These are phyloP conservation scores for Alectoria sarmentosa DNA, from an alignment of 495 filamentous ascomycete genomes.

Conservation along the genomic window DNA sequence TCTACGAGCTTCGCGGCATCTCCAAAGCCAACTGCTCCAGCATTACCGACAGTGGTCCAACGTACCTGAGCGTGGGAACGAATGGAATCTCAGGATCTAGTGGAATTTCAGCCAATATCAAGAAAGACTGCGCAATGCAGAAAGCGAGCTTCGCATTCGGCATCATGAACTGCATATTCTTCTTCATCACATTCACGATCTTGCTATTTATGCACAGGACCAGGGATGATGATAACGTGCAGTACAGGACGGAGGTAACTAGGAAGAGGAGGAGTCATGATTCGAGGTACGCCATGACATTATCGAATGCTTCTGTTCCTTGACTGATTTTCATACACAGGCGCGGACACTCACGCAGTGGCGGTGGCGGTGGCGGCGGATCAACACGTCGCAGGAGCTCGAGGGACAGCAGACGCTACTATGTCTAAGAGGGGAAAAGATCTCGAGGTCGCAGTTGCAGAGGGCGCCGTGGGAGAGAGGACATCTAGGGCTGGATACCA, in stretches of 20 bases:
- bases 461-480: not conserved
- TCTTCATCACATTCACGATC: slow-evolving; percentile 61
- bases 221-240: slow-evolving; percentile 28
- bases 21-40: slow-evolving; percentile 55
- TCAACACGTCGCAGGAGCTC: slow-evolving; percentile 26
- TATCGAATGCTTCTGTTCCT: not conserved
- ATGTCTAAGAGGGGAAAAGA: slow-evolving; percentile 19
- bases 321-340: slow-evolving; percentile 12
- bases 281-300: slow-evolving; percentile 22
- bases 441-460: not conserved
- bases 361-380: slow-evolving; percentile 19
- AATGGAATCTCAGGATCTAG: slow-evolving; percentile 47
- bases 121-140: slow-evolving; percentile 81
- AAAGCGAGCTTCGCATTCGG: slow-evolving; percentile 81
- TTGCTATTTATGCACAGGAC: slow-evolving; percentile 52
- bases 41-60: slow-evolving; percentile 39
- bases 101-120: slow-evolving; percentile 39
- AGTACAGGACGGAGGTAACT: slow-evolving; percentile 39
- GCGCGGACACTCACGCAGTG: slow-evolving; percentile 29
- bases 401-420: slow-evolving; percentile 25
- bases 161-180: slow-evolving; percentile 83
- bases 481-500: not conserved
- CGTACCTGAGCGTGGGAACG: slow-evolving; percentile 52
- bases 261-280: slow-evolving; percentile 38
- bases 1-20: slow-evolving; percentile 69